These are phyloP conservation scores for Fonsecaea erecta DNA, from an alignment of 2,329 filamentous ascomycete genomes.

Conservation along the genomic window DNA sequence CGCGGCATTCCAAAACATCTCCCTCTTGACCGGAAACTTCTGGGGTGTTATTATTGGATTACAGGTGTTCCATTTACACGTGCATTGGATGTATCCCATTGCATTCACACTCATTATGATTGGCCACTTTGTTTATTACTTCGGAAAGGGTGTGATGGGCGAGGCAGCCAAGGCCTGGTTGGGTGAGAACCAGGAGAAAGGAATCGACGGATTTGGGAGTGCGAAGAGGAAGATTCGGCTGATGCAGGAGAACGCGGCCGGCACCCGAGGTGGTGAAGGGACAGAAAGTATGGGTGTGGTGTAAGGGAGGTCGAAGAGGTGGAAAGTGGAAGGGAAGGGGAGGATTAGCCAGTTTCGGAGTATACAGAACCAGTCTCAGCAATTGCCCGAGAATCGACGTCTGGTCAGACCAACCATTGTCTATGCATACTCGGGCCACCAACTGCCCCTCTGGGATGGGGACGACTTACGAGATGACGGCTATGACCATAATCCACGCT, in stretches of 20 bases:
- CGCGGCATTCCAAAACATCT: conserved; percentile 97
- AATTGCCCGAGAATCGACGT: neutral
- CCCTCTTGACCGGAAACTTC: conserved; percentile 90
- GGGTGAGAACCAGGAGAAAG: conserved; percentile 80
- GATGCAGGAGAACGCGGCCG: conserved; percentile 29
- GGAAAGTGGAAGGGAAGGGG: neutral
- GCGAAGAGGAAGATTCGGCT: conserved; percentile 72
- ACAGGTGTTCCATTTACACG: conserved; percentile 75
- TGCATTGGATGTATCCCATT: conserved; percentile 93
- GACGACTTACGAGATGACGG: neutral
- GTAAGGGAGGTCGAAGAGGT: conserved; percentile 1
- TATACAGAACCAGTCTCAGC: neutral
- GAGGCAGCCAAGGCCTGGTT: conserved; percentile 96
- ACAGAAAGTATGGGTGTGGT: conserved; percentile 34
- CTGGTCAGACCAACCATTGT: neutral
- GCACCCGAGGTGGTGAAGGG: conserved; percentile 30
- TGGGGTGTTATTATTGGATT: conserved; percentile 95
- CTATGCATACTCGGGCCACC: neutral
- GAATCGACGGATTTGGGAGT: conserved; percentile 79
- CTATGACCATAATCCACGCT: neutral
- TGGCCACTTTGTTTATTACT: conserved; percentile 84
- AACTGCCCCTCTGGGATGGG: neutral
- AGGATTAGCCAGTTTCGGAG: neutral
- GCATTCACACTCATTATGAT: conserved; percentile 91
- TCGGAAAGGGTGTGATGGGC: conserved; percentile 78